Conservation (phyloP, 371 early-diverging fungal genomes). For the Actinomortierella ambigua region DNA sequence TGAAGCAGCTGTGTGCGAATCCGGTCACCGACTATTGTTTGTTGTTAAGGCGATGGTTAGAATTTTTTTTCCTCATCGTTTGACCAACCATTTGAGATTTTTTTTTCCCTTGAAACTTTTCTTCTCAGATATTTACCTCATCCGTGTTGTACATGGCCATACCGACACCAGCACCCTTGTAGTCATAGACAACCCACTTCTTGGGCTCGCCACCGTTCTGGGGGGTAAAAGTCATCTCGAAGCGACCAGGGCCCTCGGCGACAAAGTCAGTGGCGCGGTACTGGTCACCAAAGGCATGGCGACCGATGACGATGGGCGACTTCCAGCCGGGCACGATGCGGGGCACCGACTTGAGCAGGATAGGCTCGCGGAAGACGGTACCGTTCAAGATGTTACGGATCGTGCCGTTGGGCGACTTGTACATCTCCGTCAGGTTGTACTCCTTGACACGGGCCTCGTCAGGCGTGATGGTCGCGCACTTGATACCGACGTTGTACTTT, state of each 20-base stretch:
- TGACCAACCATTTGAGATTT: no score
- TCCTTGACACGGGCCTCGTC: conserved; percentile 96
- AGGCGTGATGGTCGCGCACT: conserved; percentile 99
- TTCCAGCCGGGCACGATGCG: conserved; percentile 94
- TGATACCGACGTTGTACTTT: conserved; percentile 97
- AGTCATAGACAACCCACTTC: conserved; percentile 79
- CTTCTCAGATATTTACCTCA: conserved; percentile 45
- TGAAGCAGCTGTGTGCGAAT: conserved; percentile 95
- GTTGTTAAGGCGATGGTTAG: no score
- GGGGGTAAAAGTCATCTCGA: conserved; percentile 90
- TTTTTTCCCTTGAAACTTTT: conserved; percentile 1
- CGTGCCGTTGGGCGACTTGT: conserved; percentile 97
- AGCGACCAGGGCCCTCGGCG: conserved; percentile 86
- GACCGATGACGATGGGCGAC: conserved; percentile 93
- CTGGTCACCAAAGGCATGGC: conserved; percentile 98
- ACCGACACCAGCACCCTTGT: conserved; percentile 86
- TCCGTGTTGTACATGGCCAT: conserved; percentile 96
- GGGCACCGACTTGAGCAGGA: conserved; percentile 87
- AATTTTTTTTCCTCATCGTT: no score
- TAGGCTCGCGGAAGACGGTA: conserved; percentile 98
- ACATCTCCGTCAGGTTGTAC: conserved; percentile 95
- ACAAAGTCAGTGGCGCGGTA: conserved; percentile 96
- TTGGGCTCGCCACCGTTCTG: conserved; percentile 70
- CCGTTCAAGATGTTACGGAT: conserved; percentile 96
- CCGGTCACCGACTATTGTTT: conserved; percentile 83